A percentile compares a stretch with the other conserved stretches of the same genome.
Evolutionary conservation across 495 filamentous ascomycete species (phyloP).

Genomic region (Penicillium alfredii): DNA sequence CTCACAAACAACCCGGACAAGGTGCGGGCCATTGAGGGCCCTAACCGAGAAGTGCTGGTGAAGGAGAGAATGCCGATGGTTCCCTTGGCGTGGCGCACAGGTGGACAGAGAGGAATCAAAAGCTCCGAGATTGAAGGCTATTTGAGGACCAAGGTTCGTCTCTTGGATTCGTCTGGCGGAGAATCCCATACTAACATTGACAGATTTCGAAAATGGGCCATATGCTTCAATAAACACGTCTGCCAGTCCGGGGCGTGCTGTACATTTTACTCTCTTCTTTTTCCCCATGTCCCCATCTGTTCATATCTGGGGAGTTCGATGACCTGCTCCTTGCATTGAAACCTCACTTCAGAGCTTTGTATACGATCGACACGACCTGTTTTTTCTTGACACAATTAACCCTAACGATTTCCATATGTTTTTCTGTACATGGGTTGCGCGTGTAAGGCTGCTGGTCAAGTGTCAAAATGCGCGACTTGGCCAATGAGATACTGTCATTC

Average conservation of each 20-base stretch:
- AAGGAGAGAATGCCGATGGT: conserved; percentile 92
- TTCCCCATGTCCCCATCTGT: conserved; percentile 1
- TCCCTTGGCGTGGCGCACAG: conserved; percentile 84
- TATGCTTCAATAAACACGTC: conserved; percentile 56
- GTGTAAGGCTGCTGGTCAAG: too few relatives aligned
- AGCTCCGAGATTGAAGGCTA: conserved; percentile 90
- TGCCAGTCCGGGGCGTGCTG: too few relatives aligned
- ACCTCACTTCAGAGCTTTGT: neutral
- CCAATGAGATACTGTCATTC: too few relatives aligned
- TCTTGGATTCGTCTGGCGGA: conserved; percentile 3
- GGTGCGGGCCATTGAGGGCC: conserved; percentile 87
- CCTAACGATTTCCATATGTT: too few relatives aligned
- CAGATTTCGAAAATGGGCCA: conserved; percentile 69
- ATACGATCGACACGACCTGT: conserved; percentile 1
- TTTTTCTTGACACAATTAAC: too few relatives aligned
- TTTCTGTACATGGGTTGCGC: too few relatives aligned
- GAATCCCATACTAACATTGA: conserved; percentile 8
- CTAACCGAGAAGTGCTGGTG: conserved; percentile 77
- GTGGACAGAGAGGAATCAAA: conserved; percentile 71
- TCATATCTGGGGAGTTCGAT: conserved; percentile 10
- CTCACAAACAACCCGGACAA: conserved; percentile 99
- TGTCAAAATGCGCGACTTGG: too few relatives aligned
- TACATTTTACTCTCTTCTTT: conserved; percentile 1
- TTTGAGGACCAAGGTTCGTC: conserved; percentile 77
- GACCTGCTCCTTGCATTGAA: too few relatives aligned